Conservation (phyloP, 2,329 filamentous ascomycete species). For the Neophaeococcomyces aloes region DNA sequence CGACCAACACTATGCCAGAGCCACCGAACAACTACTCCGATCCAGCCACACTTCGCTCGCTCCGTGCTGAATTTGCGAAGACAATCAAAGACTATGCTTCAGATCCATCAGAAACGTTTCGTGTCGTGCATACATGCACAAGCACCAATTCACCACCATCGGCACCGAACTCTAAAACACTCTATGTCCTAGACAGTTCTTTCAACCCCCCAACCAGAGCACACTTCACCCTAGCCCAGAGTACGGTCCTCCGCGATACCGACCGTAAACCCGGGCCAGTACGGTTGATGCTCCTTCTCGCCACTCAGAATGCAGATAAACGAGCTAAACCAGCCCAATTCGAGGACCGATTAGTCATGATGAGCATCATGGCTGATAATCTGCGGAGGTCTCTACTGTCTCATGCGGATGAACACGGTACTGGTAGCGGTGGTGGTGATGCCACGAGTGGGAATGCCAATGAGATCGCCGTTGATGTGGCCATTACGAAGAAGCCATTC, state of each 20-base stretch:
- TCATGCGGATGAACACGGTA: background rate
- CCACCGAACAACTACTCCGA: too few relatives aligned
- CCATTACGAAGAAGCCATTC: constrained; percentile 39
- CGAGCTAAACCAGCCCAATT: constrained; percentile 40
- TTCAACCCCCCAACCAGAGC: constrained; percentile 56
- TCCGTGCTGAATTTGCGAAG: too few relatives aligned
- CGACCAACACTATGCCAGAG: too few relatives aligned
- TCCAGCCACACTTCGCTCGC: too few relatives aligned
- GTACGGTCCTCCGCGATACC: constrained; percentile 37
- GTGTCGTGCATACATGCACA: too few relatives aligned
- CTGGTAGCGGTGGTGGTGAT: background rate
- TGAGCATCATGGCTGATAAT: constrained; percentile 37
- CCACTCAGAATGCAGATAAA: constrained; percentile 57
- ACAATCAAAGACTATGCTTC: too few relatives aligned
- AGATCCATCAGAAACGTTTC: too few relatives aligned
- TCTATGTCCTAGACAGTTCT: constrained; percentile 56
- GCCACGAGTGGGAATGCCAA: background rate
- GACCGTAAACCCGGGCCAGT: constrained; percentile 9
- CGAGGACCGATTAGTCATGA: constrained; percentile 40
- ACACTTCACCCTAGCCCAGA: constrained; percentile 45
- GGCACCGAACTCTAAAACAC: constrained; percentile 25
- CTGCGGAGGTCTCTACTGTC: constrained; percentile 22
- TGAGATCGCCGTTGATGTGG: constrained; percentile 31
- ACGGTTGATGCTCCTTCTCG: constrained; percentile 49
- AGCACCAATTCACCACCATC: background rate